Base-by-base conservation (phyloP, 805 yeast genomes). In the Zygoascus biomembranicola region DNA sequence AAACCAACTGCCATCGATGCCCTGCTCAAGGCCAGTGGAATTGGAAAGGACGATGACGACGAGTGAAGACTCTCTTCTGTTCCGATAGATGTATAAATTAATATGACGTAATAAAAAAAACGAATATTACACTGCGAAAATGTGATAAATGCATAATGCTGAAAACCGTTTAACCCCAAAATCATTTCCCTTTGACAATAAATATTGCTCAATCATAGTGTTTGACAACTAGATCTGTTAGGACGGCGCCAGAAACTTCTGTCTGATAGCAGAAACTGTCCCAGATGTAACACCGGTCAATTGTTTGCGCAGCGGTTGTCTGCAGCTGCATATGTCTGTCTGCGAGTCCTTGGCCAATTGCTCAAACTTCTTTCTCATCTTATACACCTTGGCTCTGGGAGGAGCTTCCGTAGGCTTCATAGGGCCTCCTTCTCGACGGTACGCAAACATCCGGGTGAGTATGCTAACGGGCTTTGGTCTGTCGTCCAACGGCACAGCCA, bases 1-100 rank as follows among this genome's bases (percentile, higher is more conserved):
- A 78, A 73, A 55, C 95, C 90, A 19, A 69, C 73, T 5, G 94
- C 90, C 59, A 83, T 94, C 58, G 90, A 88, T 59, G 73, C 68
- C 49, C 73, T 92, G 65, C 77, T 94, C 63, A 81, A 81, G 63
- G 82, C 80, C 58, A 71, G 83, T 43, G 96, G 94, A 2, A 80
- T 89, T 43, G 77, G 82, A 56, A 80, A 81, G 57, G 74, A 74
- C 59, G 79, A 77, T 55, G 81, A 78, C 31, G 80, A 77, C 8
- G 83, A 78, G 39, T 50, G 14, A 32, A 13, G 45, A n/a, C 20
- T 13, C 10, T 16, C 5, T n/a, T n/a, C n/a, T 37, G 42, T 16
- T 37, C 28, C 28, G 6, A 23, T 35, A 35, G 16, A 11, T 35
- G 39, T 35, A 35, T 35, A 35, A 35, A 35, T 35, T 35, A 35